Conservation (phyloP, 2,329 filamentous ascomycete genomes). For the Botrytis elliptica region DNA sequence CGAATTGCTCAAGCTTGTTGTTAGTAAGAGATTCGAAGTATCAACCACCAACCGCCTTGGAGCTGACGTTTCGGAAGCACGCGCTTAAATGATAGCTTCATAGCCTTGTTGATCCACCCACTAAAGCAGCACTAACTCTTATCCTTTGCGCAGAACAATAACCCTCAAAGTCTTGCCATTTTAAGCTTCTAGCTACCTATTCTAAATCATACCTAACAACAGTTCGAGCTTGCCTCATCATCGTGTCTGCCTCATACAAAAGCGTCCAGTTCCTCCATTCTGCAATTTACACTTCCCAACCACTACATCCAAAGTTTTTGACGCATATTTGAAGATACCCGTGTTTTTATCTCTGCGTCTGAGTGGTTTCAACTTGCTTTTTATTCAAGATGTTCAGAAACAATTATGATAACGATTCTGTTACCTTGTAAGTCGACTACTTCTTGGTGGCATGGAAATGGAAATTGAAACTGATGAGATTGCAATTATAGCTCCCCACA, state of each 20-base stretch:
- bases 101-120: background rate
- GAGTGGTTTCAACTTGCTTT: slow-evolving; percentile 8
- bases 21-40: background rate
- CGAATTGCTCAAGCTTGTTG: background rate
- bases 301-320: slow-evolving; percentile 18
- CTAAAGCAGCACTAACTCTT: background rate
- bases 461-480: slow-evolving; percentile 32
- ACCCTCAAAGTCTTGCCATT: background rate
- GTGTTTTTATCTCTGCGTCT: slow-evolving; percentile 1
- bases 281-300: background rate
- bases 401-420: slow-evolving; percentile 99
- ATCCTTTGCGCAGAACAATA: rapidly evolving
- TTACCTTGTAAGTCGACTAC: slow-evolving; percentile 86
- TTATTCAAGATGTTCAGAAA: slow-evolving; percentile 86
- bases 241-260: slow-evolving; percentile 35
- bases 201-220: slow-evolving; percentile 20
- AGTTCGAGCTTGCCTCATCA: slow-evolving; percentile 39
- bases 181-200: background rate
- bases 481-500: slow-evolving; percentile 77
- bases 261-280: slow-evolving; percentile 8
- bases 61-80: slow-evolving; percentile 20
- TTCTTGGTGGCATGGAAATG: background rate
- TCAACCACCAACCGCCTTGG: background rate
- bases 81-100: slow-evolving; percentile 6
- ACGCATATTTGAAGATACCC: slow-evolving; percentile 21